Evolutionary conservation across 1,139 yeast genomes (phyloP).

Genomic region (Debaryomyces psychrophilus): DNA sequence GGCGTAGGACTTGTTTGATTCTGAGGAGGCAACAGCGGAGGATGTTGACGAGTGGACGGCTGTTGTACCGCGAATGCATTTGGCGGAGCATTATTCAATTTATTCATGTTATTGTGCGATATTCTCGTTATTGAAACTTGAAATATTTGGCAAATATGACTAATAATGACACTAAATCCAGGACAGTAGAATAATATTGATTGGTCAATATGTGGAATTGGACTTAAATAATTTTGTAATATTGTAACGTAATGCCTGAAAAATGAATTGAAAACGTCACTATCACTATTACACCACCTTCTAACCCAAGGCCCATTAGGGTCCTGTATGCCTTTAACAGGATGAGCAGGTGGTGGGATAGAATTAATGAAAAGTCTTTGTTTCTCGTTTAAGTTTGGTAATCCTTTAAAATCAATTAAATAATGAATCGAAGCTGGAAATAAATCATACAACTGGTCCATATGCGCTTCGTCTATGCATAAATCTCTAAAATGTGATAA

Average conservation of each 20-base stretch:
- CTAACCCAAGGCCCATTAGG: slow-evolving; percentile 73
- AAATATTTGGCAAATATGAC: slow-evolving; percentile 43
- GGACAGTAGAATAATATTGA: slow-evolving; percentile 27
- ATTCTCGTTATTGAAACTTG: slow-evolving; percentile 39
- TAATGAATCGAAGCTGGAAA: slow-evolving; percentile 47
- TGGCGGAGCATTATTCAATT: slow-evolving; percentile 5
- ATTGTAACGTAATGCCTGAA: slow-evolving; percentile 63
- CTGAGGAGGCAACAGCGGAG: neutral
- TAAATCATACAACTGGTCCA: slow-evolving; percentile 15
- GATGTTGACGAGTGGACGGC: slow-evolving; percentile 11
- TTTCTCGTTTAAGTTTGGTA: slow-evolving; percentile 24
- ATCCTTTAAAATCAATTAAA: slow-evolving; percentile 41
- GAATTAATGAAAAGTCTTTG: slow-evolving; percentile 38
- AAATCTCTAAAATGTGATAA: slow-evolving; percentile 2
- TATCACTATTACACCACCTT: slow-evolving; percentile 54
- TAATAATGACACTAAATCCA: slow-evolving; percentile 41
- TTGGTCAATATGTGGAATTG: slow-evolving; percentile 7
- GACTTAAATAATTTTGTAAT: slow-evolving; percentile 15
- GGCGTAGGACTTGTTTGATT: neutral
- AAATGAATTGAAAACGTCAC: slow-evolving; percentile 72
- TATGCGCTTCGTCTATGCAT: slow-evolving; percentile 1
- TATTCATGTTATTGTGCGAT: slow-evolving; percentile 16
- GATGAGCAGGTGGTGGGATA: slow-evolving; percentile 53
- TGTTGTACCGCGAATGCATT: slow-evolving; percentile 4
- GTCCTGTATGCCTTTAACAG: slow-evolving; percentile 59